Evolutionary conservation across 306 rosid genomes (phyloP).

Genomic region (Citrullus amarus): DNA sequence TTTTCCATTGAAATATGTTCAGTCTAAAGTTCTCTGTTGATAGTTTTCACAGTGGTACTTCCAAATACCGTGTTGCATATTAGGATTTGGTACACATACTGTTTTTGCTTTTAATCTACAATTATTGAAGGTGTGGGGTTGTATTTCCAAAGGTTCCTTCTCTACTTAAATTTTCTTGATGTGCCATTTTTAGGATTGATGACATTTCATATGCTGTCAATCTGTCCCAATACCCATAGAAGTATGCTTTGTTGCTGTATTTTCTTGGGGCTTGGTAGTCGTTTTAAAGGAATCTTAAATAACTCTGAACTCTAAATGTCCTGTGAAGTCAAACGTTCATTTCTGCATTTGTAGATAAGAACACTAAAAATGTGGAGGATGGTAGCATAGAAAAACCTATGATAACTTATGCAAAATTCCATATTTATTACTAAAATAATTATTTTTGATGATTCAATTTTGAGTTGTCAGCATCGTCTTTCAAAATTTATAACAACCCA

Average conservation of each 20-base stretch:
- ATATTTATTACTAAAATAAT: background rate
- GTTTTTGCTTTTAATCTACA: background rate
- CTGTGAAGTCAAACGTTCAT: background rate
- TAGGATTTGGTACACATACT: background rate
- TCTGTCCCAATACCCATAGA: background rate
- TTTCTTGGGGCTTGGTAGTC: background rate
- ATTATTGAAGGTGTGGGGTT: background rate
- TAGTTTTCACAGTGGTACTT: background rate
- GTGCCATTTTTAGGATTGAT: background rate
- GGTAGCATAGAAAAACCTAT: background rate
- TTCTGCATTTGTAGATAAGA: background rate
- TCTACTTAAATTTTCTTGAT: background rate
- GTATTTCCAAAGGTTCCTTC: background rate
- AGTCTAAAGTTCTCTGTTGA: background rate
- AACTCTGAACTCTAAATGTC: background rate
- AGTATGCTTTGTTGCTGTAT: background rate
- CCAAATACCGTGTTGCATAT: background rate
- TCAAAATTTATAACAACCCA: background rate
- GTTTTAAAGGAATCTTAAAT: background rate
- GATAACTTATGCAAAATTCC: background rate
- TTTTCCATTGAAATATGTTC: background rate
- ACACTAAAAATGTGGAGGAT: background rate
- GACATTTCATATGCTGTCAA: background rate
- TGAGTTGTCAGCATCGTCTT: background rate
- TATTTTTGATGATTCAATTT: background rate